phyloP scores from a whole-genome alignment of 495 filamentous ascomycete species.

The Sordaria brevicollis region DNA sequence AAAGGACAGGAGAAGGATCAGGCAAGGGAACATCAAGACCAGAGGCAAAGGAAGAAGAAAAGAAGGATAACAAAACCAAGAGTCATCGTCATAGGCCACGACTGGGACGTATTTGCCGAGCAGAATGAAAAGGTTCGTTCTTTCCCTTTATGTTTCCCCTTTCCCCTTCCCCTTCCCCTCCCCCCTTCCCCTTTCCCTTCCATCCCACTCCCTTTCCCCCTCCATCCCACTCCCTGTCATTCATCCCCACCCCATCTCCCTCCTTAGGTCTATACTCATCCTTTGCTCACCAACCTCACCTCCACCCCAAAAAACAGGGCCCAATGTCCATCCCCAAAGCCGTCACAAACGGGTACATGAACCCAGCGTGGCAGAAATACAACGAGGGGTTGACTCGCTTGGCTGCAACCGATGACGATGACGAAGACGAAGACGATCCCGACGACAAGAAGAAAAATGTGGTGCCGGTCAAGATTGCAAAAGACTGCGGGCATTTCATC shows the following conservation, averaged over 20 bases:
- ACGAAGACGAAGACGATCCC: slow-evolving; percentile 14
- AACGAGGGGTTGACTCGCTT: slow-evolving; percentile 45
- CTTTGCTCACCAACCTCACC: too few species aligned
- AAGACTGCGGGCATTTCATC: slow-evolving; percentile 50
- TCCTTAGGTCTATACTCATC: neutral
- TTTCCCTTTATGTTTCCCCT: slow-evolving; percentile 8
- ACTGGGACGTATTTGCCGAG: slow-evolving; percentile 46
- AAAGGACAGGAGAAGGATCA: neutral
- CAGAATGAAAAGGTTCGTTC: slow-evolving; percentile 31
- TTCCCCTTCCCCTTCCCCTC: neutral
- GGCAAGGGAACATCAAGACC: neutral
- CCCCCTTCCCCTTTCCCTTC: neutral
- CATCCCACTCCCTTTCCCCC: neutral
- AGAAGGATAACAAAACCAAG: slow-evolving; percentile 18
- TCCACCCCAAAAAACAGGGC: slow-evolving; percentile 5
- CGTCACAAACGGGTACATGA: slow-evolving; percentile 40
- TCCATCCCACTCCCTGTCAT: neutral
- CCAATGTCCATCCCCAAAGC: slow-evolving; percentile 26
- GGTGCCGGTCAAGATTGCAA: slow-evolving; percentile 41
- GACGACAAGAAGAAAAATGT: slow-evolving; percentile 11
- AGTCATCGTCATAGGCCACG: slow-evolving; percentile 51
- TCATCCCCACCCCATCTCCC: neutral
- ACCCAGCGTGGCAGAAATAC: slow-evolving; percentile 46
- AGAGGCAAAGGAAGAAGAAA: neutral
- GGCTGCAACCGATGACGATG: neutral